phyloP scores from a whole-genome alignment of 2,329 filamentous ascomycete species.

The Orbilia blumenaviensis region DNA sequence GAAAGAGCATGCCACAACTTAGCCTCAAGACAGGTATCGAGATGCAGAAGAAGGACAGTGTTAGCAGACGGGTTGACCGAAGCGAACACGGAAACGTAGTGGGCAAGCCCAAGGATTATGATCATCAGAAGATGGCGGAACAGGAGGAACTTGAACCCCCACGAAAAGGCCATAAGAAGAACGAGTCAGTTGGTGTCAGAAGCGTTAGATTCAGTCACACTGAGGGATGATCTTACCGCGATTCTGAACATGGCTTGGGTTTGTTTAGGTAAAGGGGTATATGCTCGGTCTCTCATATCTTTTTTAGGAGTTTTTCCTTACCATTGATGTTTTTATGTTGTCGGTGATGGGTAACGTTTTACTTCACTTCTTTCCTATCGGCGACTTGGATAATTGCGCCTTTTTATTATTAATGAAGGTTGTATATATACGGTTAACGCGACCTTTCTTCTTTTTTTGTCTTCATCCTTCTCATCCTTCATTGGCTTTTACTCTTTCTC shows the following conservation, averaged over 20 bases:
- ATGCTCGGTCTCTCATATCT: neutral
- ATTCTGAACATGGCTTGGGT: neutral
- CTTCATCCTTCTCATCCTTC: neutral
- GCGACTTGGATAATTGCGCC: slow-evolving; percentile 14
- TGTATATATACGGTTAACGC: slow-evolving; percentile 31
- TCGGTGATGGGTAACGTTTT: slow-evolving; percentile 15
- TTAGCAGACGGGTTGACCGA: slow-evolving; percentile 25
- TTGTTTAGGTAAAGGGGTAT: neutral
- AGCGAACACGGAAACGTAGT: slow-evolving; percentile 42
- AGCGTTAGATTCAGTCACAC: slow-evolving; percentile 40
- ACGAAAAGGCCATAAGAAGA: slow-evolving; percentile 38
- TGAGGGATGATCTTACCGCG: neutral
- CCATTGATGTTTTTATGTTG: slow-evolving; percentile 10
- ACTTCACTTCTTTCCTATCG: neutral
- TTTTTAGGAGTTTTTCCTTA: slow-evolving; percentile 1
- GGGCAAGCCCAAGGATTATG: slow-evolving; percentile 39
- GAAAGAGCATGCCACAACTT: slow-evolving; percentile 36
- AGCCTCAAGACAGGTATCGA: slow-evolving; percentile 20
- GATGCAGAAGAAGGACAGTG: slow-evolving; percentile 15
- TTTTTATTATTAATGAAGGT: slow-evolving; percentile 6
- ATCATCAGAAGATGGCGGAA: neutral
- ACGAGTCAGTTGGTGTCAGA: slow-evolving; percentile 29
- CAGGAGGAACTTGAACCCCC: slow-evolving; percentile 8
- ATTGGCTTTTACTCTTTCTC: slow-evolving; percentile 9
- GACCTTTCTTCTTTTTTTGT: neutral